Evolutionary conservation across 495 filamentous ascomycete genomes (phyloP).

Genomic region (Elaphomyces granulatus): DNA sequence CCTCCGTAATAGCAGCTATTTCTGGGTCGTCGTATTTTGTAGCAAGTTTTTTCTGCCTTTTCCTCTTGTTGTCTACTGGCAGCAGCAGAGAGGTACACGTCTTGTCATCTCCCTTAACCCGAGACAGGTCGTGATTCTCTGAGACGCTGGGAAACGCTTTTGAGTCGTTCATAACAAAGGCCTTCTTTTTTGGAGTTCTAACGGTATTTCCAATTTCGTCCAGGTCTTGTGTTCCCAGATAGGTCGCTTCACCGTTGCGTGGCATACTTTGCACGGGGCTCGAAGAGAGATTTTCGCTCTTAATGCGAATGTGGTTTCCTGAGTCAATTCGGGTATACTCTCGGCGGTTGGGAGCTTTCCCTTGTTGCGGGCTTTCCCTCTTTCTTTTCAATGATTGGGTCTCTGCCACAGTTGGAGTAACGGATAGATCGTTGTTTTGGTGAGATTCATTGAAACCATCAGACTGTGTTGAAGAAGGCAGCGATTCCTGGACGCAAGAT

Average conservation of each 20-base stretch:
- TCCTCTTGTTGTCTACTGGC: background rate
- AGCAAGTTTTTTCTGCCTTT: conserved; percentile 6
- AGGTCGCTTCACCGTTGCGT: background rate
- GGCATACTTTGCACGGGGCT: conserved; percentile 21
- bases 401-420: conserved; percentile 27
- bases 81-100: background rate
- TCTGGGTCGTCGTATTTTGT: conserved; percentile 9
- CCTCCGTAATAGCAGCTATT: conserved; percentile 26
- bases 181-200: conserved; percentile 50
- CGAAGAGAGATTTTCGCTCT: conserved; percentile 22
- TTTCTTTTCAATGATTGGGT: conserved; percentile 13
- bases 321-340: conserved; percentile 4
- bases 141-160: background rate
- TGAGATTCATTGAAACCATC: conserved; percentile 10
- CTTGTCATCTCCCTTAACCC: background rate
- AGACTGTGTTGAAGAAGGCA: conserved; percentile 8
- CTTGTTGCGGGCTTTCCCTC: background rate
- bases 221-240: conserved; percentile 48
- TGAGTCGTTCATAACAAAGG: background rate
- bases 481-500: background rate
- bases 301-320: conserved; percentile 15
- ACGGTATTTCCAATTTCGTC: conserved; percentile 51
- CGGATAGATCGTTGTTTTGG: conserved; percentile 31
- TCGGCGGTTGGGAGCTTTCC: background rate
- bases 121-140: background rate